Evolutionary conservation across 352 stramenopile species (phyloP).

Genomic region (Peronospora farinosa): DNA sequence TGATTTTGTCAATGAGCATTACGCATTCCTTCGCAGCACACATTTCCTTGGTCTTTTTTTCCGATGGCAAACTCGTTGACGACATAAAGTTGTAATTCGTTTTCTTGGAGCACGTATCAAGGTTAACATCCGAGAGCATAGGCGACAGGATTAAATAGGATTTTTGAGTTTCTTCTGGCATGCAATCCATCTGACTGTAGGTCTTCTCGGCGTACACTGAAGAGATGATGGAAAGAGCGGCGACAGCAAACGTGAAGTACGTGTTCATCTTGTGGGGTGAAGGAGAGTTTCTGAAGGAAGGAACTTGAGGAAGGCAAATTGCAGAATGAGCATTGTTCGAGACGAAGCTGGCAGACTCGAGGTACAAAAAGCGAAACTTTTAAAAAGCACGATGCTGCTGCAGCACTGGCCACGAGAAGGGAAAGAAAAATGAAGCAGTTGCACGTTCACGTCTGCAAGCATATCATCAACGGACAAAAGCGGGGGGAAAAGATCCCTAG

Average conservation of each 20-base stretch:
- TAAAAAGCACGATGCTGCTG: constrained; percentile 7
- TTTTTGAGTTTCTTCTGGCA: not conserved
- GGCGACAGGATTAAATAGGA: constrained; percentile 25
- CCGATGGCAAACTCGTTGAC: no score
- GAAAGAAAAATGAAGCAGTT: constrained; percentile 12
- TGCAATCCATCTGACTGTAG: not conserved
- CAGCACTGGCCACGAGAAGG: not conserved
- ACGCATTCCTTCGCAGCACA: constrained; percentile 18
- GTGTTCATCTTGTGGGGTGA: constrained; percentile 25
- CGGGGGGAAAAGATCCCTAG: no score
- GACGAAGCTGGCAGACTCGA: not conserved
- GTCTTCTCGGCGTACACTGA: constrained; percentile 23
- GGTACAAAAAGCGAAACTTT: constrained; percentile 8
- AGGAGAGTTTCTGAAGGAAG: not conserved
- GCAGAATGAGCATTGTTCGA: constrained; percentile 21
- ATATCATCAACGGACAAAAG: no score
- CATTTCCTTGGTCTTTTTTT: no score
- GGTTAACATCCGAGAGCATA: constrained; percentile 13
- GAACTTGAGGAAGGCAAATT: constrained; percentile 24
- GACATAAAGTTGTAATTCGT: no score
- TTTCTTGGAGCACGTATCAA: constrained; percentile 15
- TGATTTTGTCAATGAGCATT: constrained; percentile 29
- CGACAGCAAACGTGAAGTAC: constrained; percentile 25
- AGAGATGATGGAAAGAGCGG: constrained; percentile 23
- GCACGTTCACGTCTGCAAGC: not conserved